Percentiles rank a stretch among this genome's conserved stretches.
These are phyloP conservation scores for Dictyostelium brefeldianum DNA, from an alignment of 78 protist species.

Conservation along the genomic window DNA sequence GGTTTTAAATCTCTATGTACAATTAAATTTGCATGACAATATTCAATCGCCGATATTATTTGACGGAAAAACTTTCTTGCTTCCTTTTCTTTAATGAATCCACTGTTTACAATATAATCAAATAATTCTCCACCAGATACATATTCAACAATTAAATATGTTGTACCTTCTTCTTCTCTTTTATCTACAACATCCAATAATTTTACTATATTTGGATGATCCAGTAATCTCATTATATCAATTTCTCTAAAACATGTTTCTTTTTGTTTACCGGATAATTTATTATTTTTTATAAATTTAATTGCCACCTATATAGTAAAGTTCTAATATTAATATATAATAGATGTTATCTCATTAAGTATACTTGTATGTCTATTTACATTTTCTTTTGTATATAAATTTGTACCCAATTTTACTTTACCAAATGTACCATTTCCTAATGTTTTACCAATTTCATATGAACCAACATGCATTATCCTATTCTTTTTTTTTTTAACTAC, in stretches of 20 bases:
- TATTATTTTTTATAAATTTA: constrained; percentile 69
- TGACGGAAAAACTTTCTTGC: constrained; percentile 83
- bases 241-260: constrained; percentile 82
- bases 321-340: no score
- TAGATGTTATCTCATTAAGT: no score
- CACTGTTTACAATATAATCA: constrained; percentile 83
- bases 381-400: constrained; percentile 59
- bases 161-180: constrained; percentile 23
- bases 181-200: constrained; percentile 79
- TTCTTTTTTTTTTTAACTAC: constrained; percentile 54
- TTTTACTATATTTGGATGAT: constrained; percentile 85
- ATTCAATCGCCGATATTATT: constrained; percentile 81
- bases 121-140: constrained; percentile 80
- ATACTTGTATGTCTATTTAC: not conserved
- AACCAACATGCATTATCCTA: constrained; percentile 67
- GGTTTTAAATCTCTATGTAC: constrained; percentile 94
- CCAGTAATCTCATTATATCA: constrained; percentile 63
- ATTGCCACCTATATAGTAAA: no score
- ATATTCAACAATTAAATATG: constrained; percentile 66
- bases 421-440: constrained; percentile 82
- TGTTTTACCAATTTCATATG: constrained; percentile 79
- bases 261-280: constrained; percentile 52
- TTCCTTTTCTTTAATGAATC: constrained; percentile 70
- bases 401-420: constrained; percentile 79
- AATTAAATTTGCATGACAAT: constrained; percentile 76